Percentiles rank a stretch among this genome's conserved stretches.
Evolutionary conservation across 805 yeast species (phyloP).

Genomic region (Kuraishia piskuri): DNA sequence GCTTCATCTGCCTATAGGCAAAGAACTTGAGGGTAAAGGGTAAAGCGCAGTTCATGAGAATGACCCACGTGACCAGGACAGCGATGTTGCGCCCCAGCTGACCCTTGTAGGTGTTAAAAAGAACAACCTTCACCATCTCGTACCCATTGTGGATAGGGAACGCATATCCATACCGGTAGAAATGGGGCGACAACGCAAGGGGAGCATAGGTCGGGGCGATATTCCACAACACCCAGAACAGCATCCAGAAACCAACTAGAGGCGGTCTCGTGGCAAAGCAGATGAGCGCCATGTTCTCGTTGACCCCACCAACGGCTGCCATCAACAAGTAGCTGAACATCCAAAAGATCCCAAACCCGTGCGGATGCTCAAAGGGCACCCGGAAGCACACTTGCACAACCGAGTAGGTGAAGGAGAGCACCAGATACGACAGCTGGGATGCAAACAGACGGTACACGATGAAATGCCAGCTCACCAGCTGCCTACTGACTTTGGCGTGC

Average conservation of each 20-base stretch:
- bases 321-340: conserved; percentile 51
- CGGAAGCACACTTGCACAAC: conserved; percentile 58
- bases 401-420: conserved; percentile 49
- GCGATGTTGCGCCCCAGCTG: conserved; percentile 56
- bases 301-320: conserved; percentile 63
- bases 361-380: conserved; percentile 43
- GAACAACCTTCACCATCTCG: conserved; percentile 47
- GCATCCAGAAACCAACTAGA: conserved; percentile 54
- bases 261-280: conserved; percentile 46
- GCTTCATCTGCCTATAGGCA: conserved; percentile 23
- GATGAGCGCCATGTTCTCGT: conserved; percentile 51
- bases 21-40: conserved; percentile 38
- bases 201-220: conserved; percentile 59
- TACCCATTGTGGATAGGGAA: conserved; percentile 56
- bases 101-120: conserved; percentile 48
- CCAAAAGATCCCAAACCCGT: conserved; percentile 67
- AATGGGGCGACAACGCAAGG: conserved; percentile 39
- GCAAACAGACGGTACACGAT: conserved; percentile 41
- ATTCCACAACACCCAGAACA: conserved; percentile 58
- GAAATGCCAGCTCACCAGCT: conserved; percentile 36
- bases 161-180: conserved; percentile 59
- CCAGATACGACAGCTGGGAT: conserved; percentile 39
- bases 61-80: conserved; percentile 53
- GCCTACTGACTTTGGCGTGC: conserved; percentile 38
- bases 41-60: conserved; percentile 32